Percentiles rank a stretch among this genome's conserved stretches.
These are phyloP conservation scores for Allantophomopsis lycopodina DNA, from an alignment of 2,329 filamentous ascomycete species.

Conservation along the genomic window DNA sequence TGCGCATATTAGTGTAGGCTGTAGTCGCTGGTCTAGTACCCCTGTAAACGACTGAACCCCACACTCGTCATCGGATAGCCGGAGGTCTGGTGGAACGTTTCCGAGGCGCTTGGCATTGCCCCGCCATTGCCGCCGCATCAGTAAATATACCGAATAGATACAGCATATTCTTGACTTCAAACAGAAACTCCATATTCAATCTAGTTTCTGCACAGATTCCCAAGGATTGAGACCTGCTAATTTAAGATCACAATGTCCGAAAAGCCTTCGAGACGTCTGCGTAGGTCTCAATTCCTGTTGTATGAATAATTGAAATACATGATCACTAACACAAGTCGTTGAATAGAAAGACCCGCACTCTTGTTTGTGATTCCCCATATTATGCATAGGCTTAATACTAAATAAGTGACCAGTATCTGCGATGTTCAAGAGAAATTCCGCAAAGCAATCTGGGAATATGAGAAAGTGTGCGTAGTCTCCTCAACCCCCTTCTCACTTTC, in stretches of 20 bases:
- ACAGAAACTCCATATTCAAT: no score
- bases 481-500: background rate
- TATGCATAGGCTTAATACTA: background rate
- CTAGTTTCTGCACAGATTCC: no score
- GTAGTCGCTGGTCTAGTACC: no score
- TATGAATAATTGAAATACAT: background rate
- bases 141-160: no score
- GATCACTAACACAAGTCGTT: background rate
- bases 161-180: no score
- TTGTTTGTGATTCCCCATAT: constrained; percentile 5
- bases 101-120: no score
- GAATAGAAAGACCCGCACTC: constrained; percentile 9
- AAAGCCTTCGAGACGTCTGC: constrained; percentile 2
- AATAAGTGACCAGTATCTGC: constrained; percentile 53
- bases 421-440: constrained; percentile 93
- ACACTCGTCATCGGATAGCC: no score
- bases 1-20: no score
- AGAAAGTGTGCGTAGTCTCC: constrained; percentile 49
- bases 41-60: no score
- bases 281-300: constrained; percentile 1
- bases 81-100: no score
- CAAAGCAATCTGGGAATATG: constrained; percentile 68
- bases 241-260: constrained; percentile 1
- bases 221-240: no score
- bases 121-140: no score